Percentiles rank a stretch among this genome's conserved stretches.
Conservation (phyloP, 495 filamentous ascomycete species). For the Parachaetomium inaequale region DNA sequence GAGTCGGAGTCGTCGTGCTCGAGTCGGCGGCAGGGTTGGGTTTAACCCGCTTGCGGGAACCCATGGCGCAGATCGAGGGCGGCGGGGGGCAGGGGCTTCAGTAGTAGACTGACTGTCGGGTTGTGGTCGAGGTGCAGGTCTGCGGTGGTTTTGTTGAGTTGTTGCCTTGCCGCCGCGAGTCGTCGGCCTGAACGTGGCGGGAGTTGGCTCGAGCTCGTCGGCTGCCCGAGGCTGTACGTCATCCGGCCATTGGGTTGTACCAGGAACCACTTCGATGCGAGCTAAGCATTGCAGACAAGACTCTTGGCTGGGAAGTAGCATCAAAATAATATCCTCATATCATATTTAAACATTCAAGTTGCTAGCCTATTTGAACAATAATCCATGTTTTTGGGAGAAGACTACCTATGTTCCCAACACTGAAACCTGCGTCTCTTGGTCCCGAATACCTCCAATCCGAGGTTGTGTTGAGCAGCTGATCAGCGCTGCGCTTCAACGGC, state of each 20-base stretch:
- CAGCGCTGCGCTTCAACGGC: neutral
- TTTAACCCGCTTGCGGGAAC: slow-evolving; percentile 62
- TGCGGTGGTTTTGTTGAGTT: neutral
- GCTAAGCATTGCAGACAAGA: neutral
- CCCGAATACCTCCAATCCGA: neutral
- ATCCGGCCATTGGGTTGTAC: slow-evolving; percentile 12
- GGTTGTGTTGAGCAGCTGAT: neutral
- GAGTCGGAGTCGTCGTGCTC: slow-evolving; percentile 18
- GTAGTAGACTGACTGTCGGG: neutral
- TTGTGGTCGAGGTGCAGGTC: neutral
- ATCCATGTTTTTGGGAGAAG: neutral
- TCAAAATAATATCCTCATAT: neutral
- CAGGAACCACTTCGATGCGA: neutral
- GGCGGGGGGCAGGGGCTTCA: neutral
- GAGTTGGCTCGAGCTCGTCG: slow-evolving; percentile 2
- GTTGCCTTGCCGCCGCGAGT: slow-evolving; percentile 11
- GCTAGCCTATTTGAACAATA: no score
- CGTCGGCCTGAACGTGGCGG: slow-evolving; percentile 12
- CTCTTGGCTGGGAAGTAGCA: neutral
- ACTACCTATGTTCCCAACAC: neutral
- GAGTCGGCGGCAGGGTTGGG: slow-evolving; percentile 44
- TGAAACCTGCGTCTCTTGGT: neutral
- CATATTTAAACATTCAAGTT: no score
- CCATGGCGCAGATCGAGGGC: slow-evolving; percentile 38
- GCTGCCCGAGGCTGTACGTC: slow-evolving; percentile 18